Percentiles rank a stretch among this genome's conserved stretches.
These are phyloP conservation scores for Radiomyces spectabilis DNA, from an alignment of 192 early-diverging fungal genomes.

Conservation along the genomic window DNA sequence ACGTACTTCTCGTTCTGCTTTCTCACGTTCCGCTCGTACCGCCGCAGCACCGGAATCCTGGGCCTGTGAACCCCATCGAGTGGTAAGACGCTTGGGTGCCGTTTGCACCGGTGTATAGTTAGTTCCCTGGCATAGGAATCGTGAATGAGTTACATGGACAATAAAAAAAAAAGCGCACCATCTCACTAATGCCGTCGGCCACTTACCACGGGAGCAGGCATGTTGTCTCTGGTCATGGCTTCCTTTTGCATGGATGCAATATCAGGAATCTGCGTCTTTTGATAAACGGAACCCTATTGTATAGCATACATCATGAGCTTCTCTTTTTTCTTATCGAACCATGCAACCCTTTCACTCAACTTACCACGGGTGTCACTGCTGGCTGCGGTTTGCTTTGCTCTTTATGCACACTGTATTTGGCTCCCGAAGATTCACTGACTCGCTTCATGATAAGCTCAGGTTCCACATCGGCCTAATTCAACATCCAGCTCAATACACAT, in stretches of 20 bases:
- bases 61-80: constrained; percentile 12
- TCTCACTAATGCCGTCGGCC: too few relatives aligned
- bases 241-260: constrained; percentile 43
- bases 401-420: constrained; percentile 83
- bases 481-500: background rate
- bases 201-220: constrained; percentile 27
- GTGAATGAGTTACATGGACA: too few relatives aligned
- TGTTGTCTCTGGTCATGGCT: constrained; percentile 34
- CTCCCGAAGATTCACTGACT: constrained; percentile 74
- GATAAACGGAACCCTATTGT: constrained; percentile 52
- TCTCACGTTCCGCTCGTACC: constrained; percentile 23
- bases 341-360: background rate
- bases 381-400: constrained; percentile 32
- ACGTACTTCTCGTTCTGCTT: constrained; percentile 17
- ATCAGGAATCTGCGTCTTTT: constrained; percentile 51
- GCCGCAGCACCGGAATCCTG: constrained; percentile 10
- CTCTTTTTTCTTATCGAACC: background rate
- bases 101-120: constrained; percentile 32
- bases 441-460: constrained; percentile 79
- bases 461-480: constrained; percentile 61
- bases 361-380: constrained; percentile 36
- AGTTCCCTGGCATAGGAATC: constrained; percentile 12
- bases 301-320: background rate
- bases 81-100: constrained; percentile 21
- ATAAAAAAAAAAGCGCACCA: too few relatives aligned